Evolutionary conservation across 257 asterid genomes (phyloP).

Genomic region (Jasminum sambac): DNA sequence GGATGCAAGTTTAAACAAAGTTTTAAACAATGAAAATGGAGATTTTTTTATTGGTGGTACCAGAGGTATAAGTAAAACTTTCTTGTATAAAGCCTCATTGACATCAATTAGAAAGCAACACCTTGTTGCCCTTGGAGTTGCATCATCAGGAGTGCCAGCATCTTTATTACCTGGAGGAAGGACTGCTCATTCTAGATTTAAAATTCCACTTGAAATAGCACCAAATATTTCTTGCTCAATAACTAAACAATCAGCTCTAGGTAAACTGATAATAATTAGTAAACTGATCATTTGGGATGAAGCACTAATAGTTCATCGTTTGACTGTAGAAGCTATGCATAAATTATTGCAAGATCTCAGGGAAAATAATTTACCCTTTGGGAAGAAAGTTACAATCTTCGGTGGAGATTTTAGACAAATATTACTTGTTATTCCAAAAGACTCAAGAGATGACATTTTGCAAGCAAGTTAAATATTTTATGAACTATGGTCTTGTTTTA

Average conservation of each 20-base stretch:
- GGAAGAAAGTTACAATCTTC: background rate
- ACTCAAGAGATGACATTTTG: background rate
- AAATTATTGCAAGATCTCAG: background rate
- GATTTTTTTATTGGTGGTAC: no score
- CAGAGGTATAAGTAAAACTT: background rate
- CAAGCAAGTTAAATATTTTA: background rate
- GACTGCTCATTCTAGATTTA: no score
- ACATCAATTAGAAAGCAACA: background rate
- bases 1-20: no score
- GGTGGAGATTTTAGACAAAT: no score
- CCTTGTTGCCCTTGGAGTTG: background rate
- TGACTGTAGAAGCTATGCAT: background rate
- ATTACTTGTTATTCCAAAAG: background rate
- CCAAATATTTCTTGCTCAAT: no score
- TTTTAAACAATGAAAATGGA: background rate
- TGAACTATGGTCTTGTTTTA: fast-evolving
- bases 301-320: slow-evolving; percentile 3
- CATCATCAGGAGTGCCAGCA: background rate
- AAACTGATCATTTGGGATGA: no score
- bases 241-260: no score
- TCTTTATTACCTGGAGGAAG: background rate
- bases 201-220: no score
- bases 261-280: no score
- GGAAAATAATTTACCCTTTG: background rate
- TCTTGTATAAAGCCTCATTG: background rate